Percentiles rank a stretch among this genome's conserved stretches.
Conservation (phyloP, 108 stramenopile species). For the Fragilaria crotonensis region DNA sequence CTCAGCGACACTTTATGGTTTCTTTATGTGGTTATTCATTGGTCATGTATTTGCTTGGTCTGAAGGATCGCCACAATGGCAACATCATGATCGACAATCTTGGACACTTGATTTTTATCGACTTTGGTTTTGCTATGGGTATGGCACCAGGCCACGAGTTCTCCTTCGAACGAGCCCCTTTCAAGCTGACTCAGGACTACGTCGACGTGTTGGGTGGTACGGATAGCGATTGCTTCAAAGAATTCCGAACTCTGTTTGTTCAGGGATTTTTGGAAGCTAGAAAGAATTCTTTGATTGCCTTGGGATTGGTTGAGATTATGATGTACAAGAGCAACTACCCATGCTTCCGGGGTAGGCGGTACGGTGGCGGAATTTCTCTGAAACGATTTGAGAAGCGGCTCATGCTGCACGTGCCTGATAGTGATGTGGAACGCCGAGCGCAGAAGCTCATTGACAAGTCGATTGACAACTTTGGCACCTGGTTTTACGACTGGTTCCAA, state of each 20-base stretch:
- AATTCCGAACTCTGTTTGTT: constrained; percentile 77
- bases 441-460: constrained; percentile 52
- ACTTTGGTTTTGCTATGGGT: constrained; percentile 99
- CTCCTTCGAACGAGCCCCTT: constrained; percentile 94
- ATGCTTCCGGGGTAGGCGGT: constrained; percentile 79
- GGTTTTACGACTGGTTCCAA: constrained; percentile 56
- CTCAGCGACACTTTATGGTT: constrained; percentile 82
- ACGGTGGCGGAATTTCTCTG: constrained; percentile 70
- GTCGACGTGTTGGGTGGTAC: constrained; percentile 92
- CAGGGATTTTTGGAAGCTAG: constrained; percentile 76
- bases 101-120: constrained; percentile 96
- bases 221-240: constrained; percentile 57
- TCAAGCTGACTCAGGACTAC: constrained; percentile 95
- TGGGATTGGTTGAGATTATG: constrained; percentile 97
- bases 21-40: constrained; percentile 90
- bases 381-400: constrained; percentile 70
- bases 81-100: constrained; percentile 97
- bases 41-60: constrained; percentile 87
- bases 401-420: constrained; percentile 71
- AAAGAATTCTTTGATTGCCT: constrained; percentile 69
- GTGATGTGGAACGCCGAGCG: constrained; percentile 55
- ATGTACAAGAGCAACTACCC: constrained; percentile 93
- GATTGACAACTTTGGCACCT: constrained; percentile 55
- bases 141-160: constrained; percentile 96
- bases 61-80: constrained; percentile 99